phyloP scores from a whole-genome alignment of 73 alveolate species.

The Uronychia setigera region DNA sequence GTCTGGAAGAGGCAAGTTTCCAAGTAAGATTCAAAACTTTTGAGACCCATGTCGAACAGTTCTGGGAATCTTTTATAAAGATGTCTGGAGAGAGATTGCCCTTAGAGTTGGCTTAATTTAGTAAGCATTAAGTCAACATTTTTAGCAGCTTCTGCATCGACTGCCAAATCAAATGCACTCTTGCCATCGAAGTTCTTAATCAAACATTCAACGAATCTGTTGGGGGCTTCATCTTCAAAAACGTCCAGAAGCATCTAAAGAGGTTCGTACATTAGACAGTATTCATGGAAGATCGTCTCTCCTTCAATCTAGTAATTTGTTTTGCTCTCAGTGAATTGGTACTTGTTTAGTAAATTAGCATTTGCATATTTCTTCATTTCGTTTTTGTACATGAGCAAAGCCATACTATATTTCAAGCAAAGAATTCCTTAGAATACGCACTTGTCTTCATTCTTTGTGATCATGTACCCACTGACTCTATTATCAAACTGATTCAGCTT shows the following conservation, averaged over 20 bases:
- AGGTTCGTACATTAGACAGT: background rate
- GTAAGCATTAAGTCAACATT: background rate
- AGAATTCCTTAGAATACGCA: background rate
- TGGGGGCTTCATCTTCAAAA: background rate
- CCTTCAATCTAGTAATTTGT: background rate
- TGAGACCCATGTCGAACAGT: background rate
- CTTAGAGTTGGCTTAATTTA: background rate
- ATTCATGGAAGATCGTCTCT: background rate
- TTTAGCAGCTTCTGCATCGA: background rate
- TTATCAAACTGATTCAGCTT: background rate
- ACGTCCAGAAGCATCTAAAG: background rate
- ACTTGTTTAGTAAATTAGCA: background rate
- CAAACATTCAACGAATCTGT: no score
- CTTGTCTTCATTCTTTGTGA: background rate
- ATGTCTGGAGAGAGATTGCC: background rate
- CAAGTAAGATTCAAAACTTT: background rate
- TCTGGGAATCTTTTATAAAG: background rate
- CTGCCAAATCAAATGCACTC: background rate
- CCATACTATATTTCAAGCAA: background rate
- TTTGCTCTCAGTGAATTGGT: background rate
- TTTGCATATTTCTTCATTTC: background rate
- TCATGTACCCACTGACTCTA: background rate
- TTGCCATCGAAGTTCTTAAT: background rate
- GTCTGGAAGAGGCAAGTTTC: conserved; percentile 26
- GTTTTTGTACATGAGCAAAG: background rate